Base-by-base conservation (phyloP, 2,329 filamentous ascomycete genomes). In the Talaromyces sp. region DNA sequence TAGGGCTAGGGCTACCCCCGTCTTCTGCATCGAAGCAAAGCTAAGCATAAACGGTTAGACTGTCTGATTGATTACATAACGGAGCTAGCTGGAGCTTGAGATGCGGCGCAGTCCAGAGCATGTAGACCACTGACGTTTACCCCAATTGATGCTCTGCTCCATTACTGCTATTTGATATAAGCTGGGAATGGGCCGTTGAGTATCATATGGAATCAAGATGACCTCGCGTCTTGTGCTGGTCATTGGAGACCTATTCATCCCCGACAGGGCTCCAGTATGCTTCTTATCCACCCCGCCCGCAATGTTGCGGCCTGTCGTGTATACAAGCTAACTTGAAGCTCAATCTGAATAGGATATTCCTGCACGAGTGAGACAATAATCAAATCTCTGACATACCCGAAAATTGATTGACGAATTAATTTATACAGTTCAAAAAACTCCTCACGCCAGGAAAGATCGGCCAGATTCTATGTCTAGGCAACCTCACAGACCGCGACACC, bases 221-320 rank as follows among this genome's bases (percentile, higher is more conserved):
- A 92, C 94, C 83, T 92, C 92, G 69, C 92, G 94, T 80, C 85
- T 97, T 71, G 93, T 96, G 76, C 87, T 97, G 76, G 92, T 95
- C 75, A 92, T 97, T 72, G 92, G 92, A 78, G 93, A 97, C 82
- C 87, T 97, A 63, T 93, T 96, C 82, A 96, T 97, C 80, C 93
- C 93, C 73, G 93, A 97, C 80, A 86, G 93, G 77, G 93, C 92
- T 72, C 88, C 95, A 69, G 93, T 86, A 77, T 71, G 59, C 80
- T 77, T 62, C 61, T 59, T 65, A 51, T 58, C 67, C 67, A 63
- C 68, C 40, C 63, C 56, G 45, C 65, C 40, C 43, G 36, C 49
- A 40, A 38, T 38, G 56, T 49, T 49, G 47, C 59, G 17, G 56
- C 64, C 58, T 67, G 29, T 29, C n/a, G 36, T 36, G 36, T 56